Evolutionary conservation across 2,329 filamentous ascomycete genomes (phyloP), one percentile per base, ranked within the genome.

Genomic region (Pseudocercospora vitis): DNA sequence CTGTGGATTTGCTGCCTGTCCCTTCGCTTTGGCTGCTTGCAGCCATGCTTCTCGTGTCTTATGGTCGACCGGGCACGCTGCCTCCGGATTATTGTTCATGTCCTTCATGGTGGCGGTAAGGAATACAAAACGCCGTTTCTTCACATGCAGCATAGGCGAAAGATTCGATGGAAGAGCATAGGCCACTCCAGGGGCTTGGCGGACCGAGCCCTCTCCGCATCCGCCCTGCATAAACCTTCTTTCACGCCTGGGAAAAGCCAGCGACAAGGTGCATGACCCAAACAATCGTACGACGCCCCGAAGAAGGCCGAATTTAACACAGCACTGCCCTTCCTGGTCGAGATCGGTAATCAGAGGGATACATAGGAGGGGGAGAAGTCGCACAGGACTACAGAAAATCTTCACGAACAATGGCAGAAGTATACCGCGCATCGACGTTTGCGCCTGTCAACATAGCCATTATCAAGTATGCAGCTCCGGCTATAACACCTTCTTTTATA

Each of bases 391-490:
- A 8, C 11, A 45, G 23, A n/a, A 35, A 24, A 12, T n/a, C n/a
- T n/a, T 8, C 35, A 37, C 35, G 21, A 18, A 49, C 42, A 37
- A 77, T 77, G 74, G 63, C 74, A 33, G 73, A 74, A 32, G 81
- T 97, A 67, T 91, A 95, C 78, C 87, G 91, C 67, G 89, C 94
- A 64, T 96, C 89, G 78, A 96, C 94, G 55, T 97, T 91, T 60
- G 94, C 94, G 33, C 94, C 92, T 11, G 92, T 97, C 70, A 97
- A 97, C 79, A 97, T 97, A 71, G 92, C 92, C 62, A 91, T 97
- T 53, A 94, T 97, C 77, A 97, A 97, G 88, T 95, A 75, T 65
- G 70, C 60, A 12, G 58, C 29, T 8, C 9, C 24, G 46, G 24
- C 48, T 35, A 39, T 57, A 56, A 59, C 56, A 59, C 53, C 57